Base-by-base conservation (phyloP, 2,329 filamentous ascomycete species). In the Ascomycota sp. region DNA sequence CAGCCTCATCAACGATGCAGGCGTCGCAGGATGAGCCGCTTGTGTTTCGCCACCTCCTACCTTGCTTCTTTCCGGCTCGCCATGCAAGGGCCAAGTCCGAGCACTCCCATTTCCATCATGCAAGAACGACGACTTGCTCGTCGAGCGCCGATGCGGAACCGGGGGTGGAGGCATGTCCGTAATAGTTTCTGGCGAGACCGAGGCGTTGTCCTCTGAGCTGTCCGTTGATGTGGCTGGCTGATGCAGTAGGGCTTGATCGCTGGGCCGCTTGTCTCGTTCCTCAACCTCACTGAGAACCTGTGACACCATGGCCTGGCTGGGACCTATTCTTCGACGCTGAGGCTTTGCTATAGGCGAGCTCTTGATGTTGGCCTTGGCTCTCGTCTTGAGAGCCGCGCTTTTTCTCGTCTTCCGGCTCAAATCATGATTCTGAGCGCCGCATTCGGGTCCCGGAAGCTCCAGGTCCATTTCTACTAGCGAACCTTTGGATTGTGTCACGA, bases 1-100 rank as follows among this genome's bases (percentile, higher is more conserved):
- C 26, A 86, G 61, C 42, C 71, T 76, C 78, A 94, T 93, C 34
- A 93, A 55, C 6, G 83, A 92, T 7, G 85, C 81, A 1, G 83
- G 83, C 0, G 83, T 92, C 2, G 81, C 83, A 8, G 80, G 79
- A 30, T 72, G 69, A 40, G 55, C 57, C 30, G 57, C 59, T 15
- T 53, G 42, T n/a, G n/a, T n/a, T n/a, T n/a, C n/a, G n/a, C n/a
- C n/a, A n/a, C n/a, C n/a, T n/a, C n/a, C n/a, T n/a, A n/a, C n/a
- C n/a, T n/a, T n/a, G n/a, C n/a, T n/a, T n/a, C n/a, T n/a, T n/a
- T n/a, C n/a, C n/a, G n/a, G n/a, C n/a, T n/a, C n/a, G n/a, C n/a
- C n/a, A n/a, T n/a, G n/a, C n/a, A n/a, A n/a, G n/a, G n/a, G n/a
- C n/a, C n/a, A n/a, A n/a, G n/a, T n/a, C n/a, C n/a, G n/a, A n/a